Conservation (phyloP, 768 basidiomycete species). For the Tricholoma hemisulphureum region DNA sequence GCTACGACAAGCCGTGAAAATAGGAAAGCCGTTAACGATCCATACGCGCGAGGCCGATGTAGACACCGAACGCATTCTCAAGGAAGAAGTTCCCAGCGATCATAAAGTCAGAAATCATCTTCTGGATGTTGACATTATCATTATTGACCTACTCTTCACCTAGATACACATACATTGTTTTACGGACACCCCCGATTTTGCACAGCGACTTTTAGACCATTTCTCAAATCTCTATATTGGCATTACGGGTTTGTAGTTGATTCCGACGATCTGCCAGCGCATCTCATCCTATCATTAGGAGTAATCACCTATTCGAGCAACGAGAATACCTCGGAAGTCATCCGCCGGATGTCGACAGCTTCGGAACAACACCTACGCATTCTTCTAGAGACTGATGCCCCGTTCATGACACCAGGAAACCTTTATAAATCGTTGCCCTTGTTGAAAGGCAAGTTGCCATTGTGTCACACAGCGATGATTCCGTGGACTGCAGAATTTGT, state of each 20-base stretch:
- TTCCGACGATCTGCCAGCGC: background rate
- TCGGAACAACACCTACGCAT: constrained; percentile 40
- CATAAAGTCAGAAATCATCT: constrained; percentile 48
- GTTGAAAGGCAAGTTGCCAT: constrained; percentile 59
- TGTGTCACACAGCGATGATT: constrained; percentile 79
- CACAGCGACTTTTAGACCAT: constrained; percentile 63
- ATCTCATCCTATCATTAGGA: constrained; percentile 39
- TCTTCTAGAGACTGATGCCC: constrained; percentile 83
- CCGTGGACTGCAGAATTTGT: constrained; percentile 84
- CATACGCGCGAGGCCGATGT: constrained; percentile 86
- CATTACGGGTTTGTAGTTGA: constrained; percentile 55
- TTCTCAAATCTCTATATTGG: constrained; percentile 85
- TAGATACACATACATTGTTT: constrained; percentile 89
- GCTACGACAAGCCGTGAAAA: constrained; percentile 60
- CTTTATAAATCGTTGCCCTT: constrained; percentile 56
- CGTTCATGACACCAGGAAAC: constrained; percentile 82
- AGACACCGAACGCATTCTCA: constrained; percentile 77
- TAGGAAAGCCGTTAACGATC: constrained; percentile 79
- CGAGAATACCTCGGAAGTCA: constrained; percentile 61
- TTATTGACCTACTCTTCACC: background rate
- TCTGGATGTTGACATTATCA: background rate
- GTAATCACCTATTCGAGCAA: constrained; percentile 82
- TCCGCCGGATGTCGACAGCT: constrained; percentile 49
- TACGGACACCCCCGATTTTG: constrained; percentile 78
- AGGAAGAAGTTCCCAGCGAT: constrained; percentile 68